A percentile compares a stretch with the other conserved stretches of the same genome.
Conservation (phyloP, 2,329 filamentous ascomycete genomes). For the Trichoderma koningiopsis region DNA sequence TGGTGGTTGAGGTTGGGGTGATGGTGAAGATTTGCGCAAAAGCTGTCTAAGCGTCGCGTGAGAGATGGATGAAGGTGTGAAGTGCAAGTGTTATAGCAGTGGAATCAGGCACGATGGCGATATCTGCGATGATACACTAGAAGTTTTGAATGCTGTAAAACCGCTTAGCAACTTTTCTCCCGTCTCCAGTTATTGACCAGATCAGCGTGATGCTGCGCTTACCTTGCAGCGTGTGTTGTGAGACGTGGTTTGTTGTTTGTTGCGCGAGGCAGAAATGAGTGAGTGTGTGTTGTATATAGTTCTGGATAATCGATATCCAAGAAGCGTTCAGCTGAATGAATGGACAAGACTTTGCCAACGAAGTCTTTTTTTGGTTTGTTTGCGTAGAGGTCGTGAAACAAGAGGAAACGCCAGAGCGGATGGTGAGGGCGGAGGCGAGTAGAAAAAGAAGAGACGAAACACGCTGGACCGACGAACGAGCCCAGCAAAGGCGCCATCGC, state of each 20-base stretch:
- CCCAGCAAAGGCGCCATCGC: slow-evolving; percentile 21
- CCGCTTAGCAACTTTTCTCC: background rate
- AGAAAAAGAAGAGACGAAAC: slow-evolving; percentile 9
- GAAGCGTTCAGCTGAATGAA: slow-evolving; percentile 6
- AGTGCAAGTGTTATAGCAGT: background rate
- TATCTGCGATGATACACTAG: background rate
- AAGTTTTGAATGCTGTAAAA: background rate
- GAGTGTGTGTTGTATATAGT: slow-evolving; percentile 23
- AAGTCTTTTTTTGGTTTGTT: slow-evolving; percentile 19
- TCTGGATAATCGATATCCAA: slow-evolving; percentile 24
- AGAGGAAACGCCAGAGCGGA: slow-evolving; percentile 15
- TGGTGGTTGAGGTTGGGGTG: slow-evolving; percentile 25
- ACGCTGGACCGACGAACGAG: background rate
- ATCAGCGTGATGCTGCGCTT: background rate
- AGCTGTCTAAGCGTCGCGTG: slow-evolving; percentile 28
- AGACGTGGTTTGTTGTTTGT: slow-evolving; percentile 13
- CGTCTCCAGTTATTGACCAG: background rate
- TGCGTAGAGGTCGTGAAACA: slow-evolving; percentile 11
- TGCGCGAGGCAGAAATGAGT: slow-evolving; percentile 23
- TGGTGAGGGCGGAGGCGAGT: background rate
- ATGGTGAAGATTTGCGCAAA: slow-evolving; percentile 32
- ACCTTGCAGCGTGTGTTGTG: background rate
- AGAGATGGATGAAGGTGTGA: background rate
- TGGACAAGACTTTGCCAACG: slow-evolving; percentile 28
- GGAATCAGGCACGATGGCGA: slow-evolving; percentile 10